These are phyloP conservation scores for Sugiyamaella qingdaonensis DNA, from an alignment of 805 yeast genomes.

Conservation along the genomic window DNA sequence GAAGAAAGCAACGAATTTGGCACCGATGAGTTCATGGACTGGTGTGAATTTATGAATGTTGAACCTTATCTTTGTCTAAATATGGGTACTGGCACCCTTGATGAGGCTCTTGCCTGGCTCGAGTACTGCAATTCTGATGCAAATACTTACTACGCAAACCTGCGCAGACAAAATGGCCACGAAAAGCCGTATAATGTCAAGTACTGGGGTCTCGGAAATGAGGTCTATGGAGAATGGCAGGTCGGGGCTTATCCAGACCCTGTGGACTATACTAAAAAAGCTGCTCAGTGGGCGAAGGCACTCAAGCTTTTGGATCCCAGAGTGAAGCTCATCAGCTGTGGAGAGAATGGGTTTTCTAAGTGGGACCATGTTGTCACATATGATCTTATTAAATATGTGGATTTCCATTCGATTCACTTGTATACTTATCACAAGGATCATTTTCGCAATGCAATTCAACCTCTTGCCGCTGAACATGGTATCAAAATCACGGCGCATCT, in stretches of 20 bases:
- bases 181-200: slow-evolving; percentile 35
- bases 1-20: slow-evolving; percentile 35
- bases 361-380: slow-evolving; percentile 33
- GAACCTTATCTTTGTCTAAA: slow-evolving; percentile 36
- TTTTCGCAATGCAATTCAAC: slow-evolving; percentile 29
- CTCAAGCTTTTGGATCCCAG: slow-evolving; percentile 32
- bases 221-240: slow-evolving; percentile 38
- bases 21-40: slow-evolving; percentile 36
- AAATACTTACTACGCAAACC: slow-evolving; percentile 35
- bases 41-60: slow-evolving; percentile 31
- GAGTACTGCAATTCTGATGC: slow-evolving; percentile 34
- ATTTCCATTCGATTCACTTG: slow-evolving; percentile 33
- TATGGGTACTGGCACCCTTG: slow-evolving; percentile 38
- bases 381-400: slow-evolving; percentile 27
- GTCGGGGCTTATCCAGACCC: slow-evolving; percentile 31
- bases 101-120: slow-evolving; percentile 36
- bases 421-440: slow-evolving; percentile 30
- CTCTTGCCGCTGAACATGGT: slow-evolving; percentile 35
- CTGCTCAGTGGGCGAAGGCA: slow-evolving; percentile 37
- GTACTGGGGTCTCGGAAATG: slow-evolving; percentile 38
- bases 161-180: slow-evolving; percentile 34
- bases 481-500: slow-evolving; percentile 31
- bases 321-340: slow-evolving; percentile 32
- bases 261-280: slow-evolving; percentile 32
- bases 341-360: slow-evolving; percentile 30